Conservation (phyloP, 352 stramenopile species). For the Pelagophyceae sp. region DNA sequence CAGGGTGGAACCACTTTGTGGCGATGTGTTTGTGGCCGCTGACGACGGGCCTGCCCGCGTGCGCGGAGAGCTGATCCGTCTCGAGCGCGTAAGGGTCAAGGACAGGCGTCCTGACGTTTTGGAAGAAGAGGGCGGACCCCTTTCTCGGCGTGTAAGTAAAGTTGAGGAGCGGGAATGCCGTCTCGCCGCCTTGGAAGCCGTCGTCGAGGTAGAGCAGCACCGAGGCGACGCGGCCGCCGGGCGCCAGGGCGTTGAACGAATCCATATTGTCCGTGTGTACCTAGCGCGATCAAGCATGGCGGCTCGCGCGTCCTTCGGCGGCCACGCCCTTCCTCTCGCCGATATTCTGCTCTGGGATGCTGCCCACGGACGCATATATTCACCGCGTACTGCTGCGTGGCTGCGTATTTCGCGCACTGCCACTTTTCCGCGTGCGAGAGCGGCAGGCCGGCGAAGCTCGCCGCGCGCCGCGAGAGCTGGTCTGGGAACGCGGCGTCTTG, state of each 20-base stretch:
- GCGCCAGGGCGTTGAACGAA: not conserved
- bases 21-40: not conserved
- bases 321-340: no score
- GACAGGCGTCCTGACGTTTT: not conserved
- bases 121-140: not conserved
- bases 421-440: not conserved
- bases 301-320: no score
- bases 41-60: not conserved
- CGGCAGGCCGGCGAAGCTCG: not conserved
- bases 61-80: not conserved
- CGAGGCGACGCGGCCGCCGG: not conserved
- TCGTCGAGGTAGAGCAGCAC: constrained; percentile 8
- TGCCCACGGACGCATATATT: no score
- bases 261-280: not conserved
- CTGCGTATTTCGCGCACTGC: not conserved
- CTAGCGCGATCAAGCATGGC: no score
- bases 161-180: not conserved
- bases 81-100: not conserved
- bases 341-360: no score
- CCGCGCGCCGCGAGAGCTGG: not conserved
- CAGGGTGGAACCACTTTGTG: not conserved
- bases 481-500: not conserved
- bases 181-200: not conserved
- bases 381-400: not conserved
- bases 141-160: not conserved